phyloP scores from a whole-genome alignment of 2,329 filamentous ascomycete genomes.

The Penicillium aurantiogriseum region DNA sequence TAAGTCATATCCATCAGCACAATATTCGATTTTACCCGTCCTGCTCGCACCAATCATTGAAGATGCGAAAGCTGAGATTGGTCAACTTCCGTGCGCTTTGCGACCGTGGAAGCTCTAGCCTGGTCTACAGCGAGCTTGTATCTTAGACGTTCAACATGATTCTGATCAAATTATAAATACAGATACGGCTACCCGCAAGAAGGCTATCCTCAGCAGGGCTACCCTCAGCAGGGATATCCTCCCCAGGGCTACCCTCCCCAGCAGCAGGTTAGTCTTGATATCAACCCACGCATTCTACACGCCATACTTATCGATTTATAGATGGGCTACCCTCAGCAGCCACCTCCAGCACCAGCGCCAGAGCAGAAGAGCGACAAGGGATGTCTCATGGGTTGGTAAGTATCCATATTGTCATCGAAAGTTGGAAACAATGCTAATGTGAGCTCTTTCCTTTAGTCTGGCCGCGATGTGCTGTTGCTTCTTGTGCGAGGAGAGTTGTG shows the following conservation, averaged over 20 bases:
- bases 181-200: slow-evolving; percentile 18
- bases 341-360: slow-evolving; percentile 27
- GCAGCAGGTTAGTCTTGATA: not conserved
- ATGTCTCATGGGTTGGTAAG: slow-evolving; percentile 53
- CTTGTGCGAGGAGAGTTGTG: slow-evolving; percentile 62
- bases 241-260: slow-evolving; percentile 28
- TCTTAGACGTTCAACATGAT: not conserved
- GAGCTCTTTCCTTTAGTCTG: slow-evolving; percentile 38
- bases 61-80: too few relatives aligned
- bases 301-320: not conserved
- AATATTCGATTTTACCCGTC: too few relatives aligned
- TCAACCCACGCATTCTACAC: too few relatives aligned
- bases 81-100: not conserved
- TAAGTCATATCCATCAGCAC: too few relatives aligned
- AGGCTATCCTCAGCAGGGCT: not conserved
- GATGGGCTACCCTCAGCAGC: slow-evolving; percentile 15
- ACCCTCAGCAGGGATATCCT: not conserved
- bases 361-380: slow-evolving; percentile 31
- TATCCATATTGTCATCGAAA: not conserved
- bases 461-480: slow-evolving; percentile 63
- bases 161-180: slow-evolving; percentile 7
- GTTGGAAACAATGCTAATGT: slow-evolving; percentile 10
- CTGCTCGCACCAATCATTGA: too few relatives aligned
- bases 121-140: not conserved
- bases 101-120: not conserved